These are phyloP conservation scores for Suhomyces bolitotheri DNA, from an alignment of 1,139 yeast genomes.

Conservation along the genomic window DNA sequence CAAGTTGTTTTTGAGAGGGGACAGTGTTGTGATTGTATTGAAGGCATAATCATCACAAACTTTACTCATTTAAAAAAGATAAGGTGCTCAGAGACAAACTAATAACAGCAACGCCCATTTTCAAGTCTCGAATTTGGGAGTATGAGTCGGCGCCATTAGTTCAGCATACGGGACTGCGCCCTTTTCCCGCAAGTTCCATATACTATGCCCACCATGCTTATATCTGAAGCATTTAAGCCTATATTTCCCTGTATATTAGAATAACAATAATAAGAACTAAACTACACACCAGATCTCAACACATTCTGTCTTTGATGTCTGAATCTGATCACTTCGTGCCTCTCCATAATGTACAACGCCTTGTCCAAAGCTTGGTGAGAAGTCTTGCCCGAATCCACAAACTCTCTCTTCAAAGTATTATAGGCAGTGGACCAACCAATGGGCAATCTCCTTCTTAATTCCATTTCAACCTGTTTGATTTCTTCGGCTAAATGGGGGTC, in stretches of 20 bases:
- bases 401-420: conserved; percentile 78
- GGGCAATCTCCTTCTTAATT: conserved; percentile 86
- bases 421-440: conserved; percentile 96
- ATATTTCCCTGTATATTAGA: conserved; percentile 1
- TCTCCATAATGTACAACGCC: conserved; percentile 78
- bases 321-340: conserved; percentile 83
- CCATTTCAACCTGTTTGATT: conserved; percentile 77
- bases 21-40: conserved; percentile 83
- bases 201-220: too few species aligned
- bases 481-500: conserved; percentile 63
- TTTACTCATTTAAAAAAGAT: too few species aligned
- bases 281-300: conserved; percentile 72
- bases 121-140: too few species aligned
- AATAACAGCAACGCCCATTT: too few species aligned
- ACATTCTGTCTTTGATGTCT: conserved; percentile 88
- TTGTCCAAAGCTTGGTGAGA: conserved; percentile 77
- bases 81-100: too few species aligned
- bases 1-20: conserved; percentile 92
- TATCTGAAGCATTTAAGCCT: neutral
- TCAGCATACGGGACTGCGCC: too few species aligned
- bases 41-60: conserved; percentile 34
- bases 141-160: too few species aligned
- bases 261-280: conserved; percentile 10
- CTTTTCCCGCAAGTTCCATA: too few species aligned
- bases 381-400: conserved; percentile 70